These are phyloP conservation scores for Prunus persica DNA, from an alignment of 306 rosid genomes.

Conservation along the genomic window DNA sequence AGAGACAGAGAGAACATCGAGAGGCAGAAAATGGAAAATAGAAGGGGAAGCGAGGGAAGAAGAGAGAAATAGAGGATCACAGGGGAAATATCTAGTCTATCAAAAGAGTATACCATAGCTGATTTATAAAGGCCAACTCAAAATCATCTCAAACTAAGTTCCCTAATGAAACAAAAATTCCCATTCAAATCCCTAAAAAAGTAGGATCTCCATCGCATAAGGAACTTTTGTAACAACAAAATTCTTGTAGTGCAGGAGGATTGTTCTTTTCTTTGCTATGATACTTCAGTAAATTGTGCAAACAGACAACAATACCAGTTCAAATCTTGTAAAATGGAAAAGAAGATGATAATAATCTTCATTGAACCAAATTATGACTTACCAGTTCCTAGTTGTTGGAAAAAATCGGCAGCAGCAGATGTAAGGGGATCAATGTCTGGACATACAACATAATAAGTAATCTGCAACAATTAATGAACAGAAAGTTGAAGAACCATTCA, in stretches of 20 bases:
- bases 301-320: not conserved
- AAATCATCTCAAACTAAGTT: not conserved
- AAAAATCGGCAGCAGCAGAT: slow-evolving; percentile 90
- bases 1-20: not conserved
- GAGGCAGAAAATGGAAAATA: too few relatives aligned
- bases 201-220: not conserved
- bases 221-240: not conserved
- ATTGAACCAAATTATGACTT: slow-evolving; percentile 20
- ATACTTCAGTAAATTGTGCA: not conserved
- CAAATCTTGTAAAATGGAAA: not conserved
- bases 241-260: not conserved
- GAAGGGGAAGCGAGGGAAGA: not conserved
- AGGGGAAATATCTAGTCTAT: not conserved
- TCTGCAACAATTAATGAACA: slow-evolving; percentile 57
- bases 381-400: slow-evolving; percentile 98
- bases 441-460: slow-evolving; percentile 74
- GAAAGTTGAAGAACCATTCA: slow-evolving; percentile 5
- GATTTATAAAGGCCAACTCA: not conserved
- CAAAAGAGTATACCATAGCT: not conserved
- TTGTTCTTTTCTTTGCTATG: not conserved
- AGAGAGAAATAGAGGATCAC: not conserved
- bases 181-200: not conserved
- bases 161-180: not conserved
- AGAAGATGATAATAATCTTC: not conserved
- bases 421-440: slow-evolving; percentile 97